Evolutionary conservation across 2,329 filamentous ascomycete genomes (phyloP).

Genomic region (Fusarium tricinctum): DNA sequence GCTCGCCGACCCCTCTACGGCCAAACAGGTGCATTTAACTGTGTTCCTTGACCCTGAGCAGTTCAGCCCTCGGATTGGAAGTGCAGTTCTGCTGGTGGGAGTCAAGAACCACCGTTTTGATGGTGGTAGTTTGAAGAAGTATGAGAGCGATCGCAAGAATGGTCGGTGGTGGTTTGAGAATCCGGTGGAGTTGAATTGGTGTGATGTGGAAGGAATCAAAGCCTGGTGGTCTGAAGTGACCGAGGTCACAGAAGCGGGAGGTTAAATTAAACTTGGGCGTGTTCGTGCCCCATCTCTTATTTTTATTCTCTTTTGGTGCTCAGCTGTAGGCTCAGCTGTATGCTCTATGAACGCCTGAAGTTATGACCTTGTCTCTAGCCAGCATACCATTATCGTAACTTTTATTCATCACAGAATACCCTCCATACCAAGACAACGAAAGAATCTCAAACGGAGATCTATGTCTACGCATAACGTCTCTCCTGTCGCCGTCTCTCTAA

Average conservation of each 20-base stretch:
- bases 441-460: not conserved
- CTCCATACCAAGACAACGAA: not conserved
- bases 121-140: conserved; percentile 61
- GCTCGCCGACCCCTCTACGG: conserved; percentile 65
- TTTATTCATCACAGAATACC: not conserved
- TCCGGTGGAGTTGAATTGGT: conserved; percentile 63
- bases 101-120: conserved; percentile 72
- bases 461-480: not conserved
- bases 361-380: not conserved
- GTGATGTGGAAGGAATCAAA: conserved; percentile 61
- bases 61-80: conserved; percentile 64
- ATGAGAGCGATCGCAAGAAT: conserved; percentile 56
- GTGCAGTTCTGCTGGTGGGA: conserved; percentile 65
- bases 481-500: not conserved
- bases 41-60: conserved; percentile 67
- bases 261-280: not conserved
- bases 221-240: conserved; percentile 60
- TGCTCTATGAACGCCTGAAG: too few relatives aligned
- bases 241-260: not conserved
- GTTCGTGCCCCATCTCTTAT: not conserved
- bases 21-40: conserved; percentile 66
- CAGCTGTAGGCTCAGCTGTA: too few relatives aligned
- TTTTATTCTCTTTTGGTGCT: not conserved
- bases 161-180: conserved; percentile 67
- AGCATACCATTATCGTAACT: not conserved